phyloP scores from a whole-genome alignment of 768 basidiomycete species.

The Tubosaeta sp. region DNA sequence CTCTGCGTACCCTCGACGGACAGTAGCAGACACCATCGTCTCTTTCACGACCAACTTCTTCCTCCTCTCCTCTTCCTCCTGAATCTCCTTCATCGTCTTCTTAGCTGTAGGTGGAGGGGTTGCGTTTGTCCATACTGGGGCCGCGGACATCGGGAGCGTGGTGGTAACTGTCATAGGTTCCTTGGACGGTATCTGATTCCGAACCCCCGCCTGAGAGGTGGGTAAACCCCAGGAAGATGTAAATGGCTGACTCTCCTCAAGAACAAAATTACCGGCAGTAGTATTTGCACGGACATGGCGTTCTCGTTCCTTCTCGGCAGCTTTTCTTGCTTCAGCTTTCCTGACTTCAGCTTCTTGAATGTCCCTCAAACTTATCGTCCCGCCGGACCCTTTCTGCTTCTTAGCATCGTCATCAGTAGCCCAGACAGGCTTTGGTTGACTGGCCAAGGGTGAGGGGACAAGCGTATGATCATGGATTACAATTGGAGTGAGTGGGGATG shows the following conservation, averaged over 20 bases:
- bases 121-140: slow-evolving; percentile 72
- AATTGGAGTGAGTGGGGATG: slow-evolving; percentile 4
- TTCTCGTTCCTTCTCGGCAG: slow-evolving; percentile 68
- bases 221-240: slow-evolving; percentile 82
- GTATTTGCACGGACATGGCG: slow-evolving; percentile 46
- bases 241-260: slow-evolving; percentile 58
- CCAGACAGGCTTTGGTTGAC: slow-evolving; percentile 55
- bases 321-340: slow-evolving; percentile 72
- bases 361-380: slow-evolving; percentile 74
- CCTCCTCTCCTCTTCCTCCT: slow-evolving; percentile 91
- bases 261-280: slow-evolving; percentile 31
- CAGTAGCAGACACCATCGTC: slow-evolving; percentile 49
- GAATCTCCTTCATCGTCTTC: slow-evolving; percentile 98
- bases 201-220: slow-evolving; percentile 71
- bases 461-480: slow-evolving; percentile 23
- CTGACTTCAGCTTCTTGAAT: slow-evolving; percentile 93
- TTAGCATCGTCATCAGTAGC: slow-evolving; percentile 64
- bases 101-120: slow-evolving; percentile 54
- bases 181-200: slow-evolving; percentile 38
- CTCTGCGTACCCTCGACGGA: slow-evolving; percentile 76
- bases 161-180: slow-evolving; percentile 32
- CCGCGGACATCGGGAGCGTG: slow-evolving; percentile 29
- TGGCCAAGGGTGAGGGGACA: slow-evolving; percentile 14
- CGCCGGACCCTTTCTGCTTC: slow-evolving; percentile 42
- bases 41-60: slow-evolving; percentile 68